These are phyloP conservation scores for Mycosarcoma mackinlayi DNA, from an alignment of 1,284 basidiomycete species.

Conservation along the genomic window DNA sequence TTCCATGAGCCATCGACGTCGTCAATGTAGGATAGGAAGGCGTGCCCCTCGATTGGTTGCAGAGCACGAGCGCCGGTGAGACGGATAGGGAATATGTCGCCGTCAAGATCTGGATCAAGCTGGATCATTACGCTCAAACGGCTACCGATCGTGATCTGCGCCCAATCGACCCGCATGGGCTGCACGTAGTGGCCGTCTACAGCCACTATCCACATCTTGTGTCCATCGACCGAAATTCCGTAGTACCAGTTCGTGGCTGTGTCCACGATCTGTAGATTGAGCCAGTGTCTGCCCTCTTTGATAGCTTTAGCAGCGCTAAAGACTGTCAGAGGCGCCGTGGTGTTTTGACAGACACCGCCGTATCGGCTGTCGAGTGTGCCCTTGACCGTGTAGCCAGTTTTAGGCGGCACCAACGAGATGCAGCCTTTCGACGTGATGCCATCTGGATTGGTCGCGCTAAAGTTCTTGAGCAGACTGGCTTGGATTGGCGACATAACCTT, in stretches of 20 bases:
- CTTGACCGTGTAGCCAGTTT: slow-evolving; percentile 38
- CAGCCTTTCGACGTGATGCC: slow-evolving; percentile 52
- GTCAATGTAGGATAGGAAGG: slow-evolving; percentile 47
- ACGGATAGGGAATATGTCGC: slow-evolving; percentile 42
- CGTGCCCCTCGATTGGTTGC: slow-evolving; percentile 50
- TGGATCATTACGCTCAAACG: slow-evolving; percentile 51
- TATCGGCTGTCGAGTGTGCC: slow-evolving; percentile 39
- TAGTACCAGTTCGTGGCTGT: slow-evolving; percentile 43
- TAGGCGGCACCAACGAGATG: slow-evolving; percentile 49
- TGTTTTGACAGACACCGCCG: slow-evolving; percentile 49
- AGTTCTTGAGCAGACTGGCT: slow-evolving; percentile 28
- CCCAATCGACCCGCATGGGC: slow-evolving; percentile 38
- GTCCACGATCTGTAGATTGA: slow-evolving; percentile 48
- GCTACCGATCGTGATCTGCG: slow-evolving; percentile 52
- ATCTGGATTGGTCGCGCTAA: slow-evolving; percentile 36
- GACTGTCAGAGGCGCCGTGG: slow-evolving; percentile 43
- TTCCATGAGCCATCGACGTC: slow-evolving; percentile 26
- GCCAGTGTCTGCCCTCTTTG: slow-evolving; percentile 34
- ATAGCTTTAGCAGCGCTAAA: slow-evolving; percentile 38
- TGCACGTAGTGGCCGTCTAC: slow-evolving; percentile 49
- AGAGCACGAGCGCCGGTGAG: slow-evolving; percentile 45
- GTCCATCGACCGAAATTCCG: slow-evolving; percentile 25
- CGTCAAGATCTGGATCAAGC: slow-evolving; percentile 20
- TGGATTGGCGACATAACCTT: slow-evolving; percentile 25
- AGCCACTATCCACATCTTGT: slow-evolving; percentile 48